Evolutionary conservation across 768 basidiomycete genomes (phyloP).

Genomic region (Roridomyces roridus): DNA sequence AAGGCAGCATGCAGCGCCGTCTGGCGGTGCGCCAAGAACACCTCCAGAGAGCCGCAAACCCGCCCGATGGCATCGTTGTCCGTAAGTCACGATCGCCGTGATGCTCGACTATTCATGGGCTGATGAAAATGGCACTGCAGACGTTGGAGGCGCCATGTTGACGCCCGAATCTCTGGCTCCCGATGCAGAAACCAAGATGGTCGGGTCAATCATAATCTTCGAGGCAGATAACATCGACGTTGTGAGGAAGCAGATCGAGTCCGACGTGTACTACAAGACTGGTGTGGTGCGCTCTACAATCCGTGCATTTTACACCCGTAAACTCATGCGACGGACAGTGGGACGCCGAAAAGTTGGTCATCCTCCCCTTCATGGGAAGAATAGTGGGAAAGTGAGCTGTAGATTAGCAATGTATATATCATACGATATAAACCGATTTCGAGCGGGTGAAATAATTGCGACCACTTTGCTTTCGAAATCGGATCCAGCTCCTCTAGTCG

Average conservation of each 20-base stretch:
- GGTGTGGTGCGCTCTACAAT: constrained; percentile 40
- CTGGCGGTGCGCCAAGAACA: constrained; percentile 62
- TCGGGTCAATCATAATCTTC: constrained; percentile 58
- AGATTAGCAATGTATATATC: background rate
- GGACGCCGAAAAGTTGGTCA: constrained; percentile 27
- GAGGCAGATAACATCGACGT: constrained; percentile 58
- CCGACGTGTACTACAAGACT: constrained; percentile 45
- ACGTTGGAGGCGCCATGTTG: constrained; percentile 62
- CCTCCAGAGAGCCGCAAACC: constrained; percentile 49
- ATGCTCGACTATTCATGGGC: background rate
- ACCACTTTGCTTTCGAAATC: constrained; percentile 46
- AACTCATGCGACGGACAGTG: constrained; percentile 16
- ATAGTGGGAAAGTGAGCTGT: constrained; percentile 6
- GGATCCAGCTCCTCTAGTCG: constrained; percentile 42
- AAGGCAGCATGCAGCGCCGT: constrained; percentile 61
- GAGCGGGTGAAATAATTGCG: constrained; percentile 37
- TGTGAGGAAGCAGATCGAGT: constrained; percentile 37
- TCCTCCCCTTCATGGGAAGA: constrained; percentile 25
- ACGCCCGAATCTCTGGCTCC: constrained; percentile 61
- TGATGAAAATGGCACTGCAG: constrained; percentile 36
- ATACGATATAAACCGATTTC: constrained; percentile 10
- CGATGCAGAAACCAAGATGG: constrained; percentile 57
- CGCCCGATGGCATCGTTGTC: constrained; percentile 50
- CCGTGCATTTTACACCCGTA: background rate
- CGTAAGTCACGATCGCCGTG: constrained; percentile 45